Conservation (phyloP, 1,284 basidiomycete genomes). For the Sporisorium exsertum region DNA sequence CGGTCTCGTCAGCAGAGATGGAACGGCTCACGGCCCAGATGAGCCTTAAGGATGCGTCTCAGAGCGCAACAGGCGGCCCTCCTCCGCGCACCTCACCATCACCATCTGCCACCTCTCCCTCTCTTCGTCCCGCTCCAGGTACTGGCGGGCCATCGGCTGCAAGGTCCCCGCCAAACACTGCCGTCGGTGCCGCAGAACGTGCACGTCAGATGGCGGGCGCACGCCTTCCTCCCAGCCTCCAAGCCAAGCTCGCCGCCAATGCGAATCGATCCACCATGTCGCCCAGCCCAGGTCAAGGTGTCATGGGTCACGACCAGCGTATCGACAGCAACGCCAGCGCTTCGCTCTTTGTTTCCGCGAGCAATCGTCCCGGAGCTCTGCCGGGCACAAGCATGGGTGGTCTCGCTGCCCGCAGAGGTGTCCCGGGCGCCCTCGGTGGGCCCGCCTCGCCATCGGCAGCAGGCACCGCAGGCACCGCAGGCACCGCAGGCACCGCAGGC, state of each 20-base stretch:
- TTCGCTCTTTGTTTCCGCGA: slow-evolving; percentile 45
- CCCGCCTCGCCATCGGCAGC: slow-evolving; percentile 48
- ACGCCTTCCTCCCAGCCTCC: slow-evolving; percentile 80
- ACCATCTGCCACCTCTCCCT: slow-evolving; percentile 10
- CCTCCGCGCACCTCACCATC: slow-evolving; percentile 21
- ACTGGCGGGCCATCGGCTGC: slow-evolving; percentile 24
- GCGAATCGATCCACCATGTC: slow-evolving; percentile 44
- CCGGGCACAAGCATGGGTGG: slow-evolving; percentile 45
- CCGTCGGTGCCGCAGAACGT: slow-evolving; percentile 54
- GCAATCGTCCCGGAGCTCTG: slow-evolving; percentile 24
- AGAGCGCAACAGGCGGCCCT: slow-evolving; percentile 42
- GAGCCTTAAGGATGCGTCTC: slow-evolving; percentile 38
- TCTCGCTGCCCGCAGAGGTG: slow-evolving; percentile 52
- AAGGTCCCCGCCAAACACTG: slow-evolving; percentile 22
- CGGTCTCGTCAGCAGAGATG: slow-evolving; percentile 32
- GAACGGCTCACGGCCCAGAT: slow-evolving; percentile 45
- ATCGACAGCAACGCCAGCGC: slow-evolving; percentile 58
- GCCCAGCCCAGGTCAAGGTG: slow-evolving; percentile 17
- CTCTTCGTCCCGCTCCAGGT: slow-evolving; percentile 17
- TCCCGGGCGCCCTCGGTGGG: slow-evolving; percentile 74
- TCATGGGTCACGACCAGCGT: slow-evolving; percentile 56
- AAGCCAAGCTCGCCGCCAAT: slow-evolving; percentile 87
- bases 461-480: slow-evolving; percentile 31
- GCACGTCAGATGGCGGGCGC: slow-evolving; percentile 59
- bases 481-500: slow-evolving; percentile 31